These are phyloP conservation scores for Trypanosoma vivax DNA, from an alignment of 208 protist species.

Conservation along the genomic window DNA sequence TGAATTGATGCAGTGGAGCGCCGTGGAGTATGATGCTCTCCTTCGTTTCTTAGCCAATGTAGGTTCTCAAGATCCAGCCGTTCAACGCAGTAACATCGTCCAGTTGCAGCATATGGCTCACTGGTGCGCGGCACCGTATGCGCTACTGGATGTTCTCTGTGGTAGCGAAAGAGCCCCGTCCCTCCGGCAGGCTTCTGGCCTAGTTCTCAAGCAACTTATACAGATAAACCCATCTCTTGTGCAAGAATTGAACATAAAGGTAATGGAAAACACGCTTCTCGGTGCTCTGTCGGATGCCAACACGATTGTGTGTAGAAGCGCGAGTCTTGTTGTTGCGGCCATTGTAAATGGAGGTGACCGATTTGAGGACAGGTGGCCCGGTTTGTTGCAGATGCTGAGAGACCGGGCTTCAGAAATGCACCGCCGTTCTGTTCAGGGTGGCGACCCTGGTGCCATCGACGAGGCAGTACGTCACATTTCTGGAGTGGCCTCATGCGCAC, in stretches of 20 bases:
- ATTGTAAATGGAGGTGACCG: conserved; percentile 5
- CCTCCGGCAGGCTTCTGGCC: conserved; percentile 4
- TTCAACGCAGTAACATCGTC: conserved; percentile 26
- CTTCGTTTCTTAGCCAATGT: conserved; percentile 26
- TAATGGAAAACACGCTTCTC: conserved; percentile 1
- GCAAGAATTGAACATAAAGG: not conserved
- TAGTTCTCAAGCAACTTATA: conserved; percentile 15
- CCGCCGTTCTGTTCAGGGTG: not conserved
- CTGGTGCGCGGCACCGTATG: conserved; percentile 14
- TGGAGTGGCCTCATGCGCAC: conserved; percentile 15
- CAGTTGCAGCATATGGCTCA: conserved; percentile 22
- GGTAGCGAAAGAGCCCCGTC: conserved; percentile 1
- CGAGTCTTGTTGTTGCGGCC: conserved; percentile 8
- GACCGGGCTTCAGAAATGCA: not conserved
- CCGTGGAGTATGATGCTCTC: conserved; percentile 23
- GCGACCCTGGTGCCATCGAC: not conserved
- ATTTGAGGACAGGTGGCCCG: not conserved
- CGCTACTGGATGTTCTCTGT: conserved; percentile 19
- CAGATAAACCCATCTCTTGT: conserved; percentile 2
- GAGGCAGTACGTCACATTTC: not conserved
- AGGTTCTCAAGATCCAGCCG: conserved; percentile 21
- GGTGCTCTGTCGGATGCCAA: conserved; percentile 10
- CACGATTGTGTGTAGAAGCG: not conserved
- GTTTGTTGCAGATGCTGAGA: not conserved
- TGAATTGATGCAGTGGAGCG: too few species aligned